phyloP scores from a whole-genome alignment of 192 early-diverging fungal genomes.

The Coemansia sp. region DNA sequence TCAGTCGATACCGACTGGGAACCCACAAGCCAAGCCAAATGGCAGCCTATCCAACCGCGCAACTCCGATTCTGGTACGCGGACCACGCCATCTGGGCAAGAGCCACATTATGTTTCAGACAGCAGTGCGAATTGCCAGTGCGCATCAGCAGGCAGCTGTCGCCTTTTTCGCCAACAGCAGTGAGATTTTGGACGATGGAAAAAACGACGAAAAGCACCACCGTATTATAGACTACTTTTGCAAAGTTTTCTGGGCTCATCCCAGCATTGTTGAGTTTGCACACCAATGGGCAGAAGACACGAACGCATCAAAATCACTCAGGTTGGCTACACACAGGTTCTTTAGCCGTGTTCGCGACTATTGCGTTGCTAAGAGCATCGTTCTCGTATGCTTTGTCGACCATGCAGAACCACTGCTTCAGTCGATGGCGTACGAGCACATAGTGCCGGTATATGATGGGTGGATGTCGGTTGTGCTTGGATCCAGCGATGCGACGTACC shows the following conservation, averaged over 20 bases:
- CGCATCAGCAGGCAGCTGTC: slow-evolving; percentile 9
- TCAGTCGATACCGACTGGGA: not conserved
- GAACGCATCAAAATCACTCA: not conserved
- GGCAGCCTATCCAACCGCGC: not conserved
- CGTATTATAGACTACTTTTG: slow-evolving; percentile 22
- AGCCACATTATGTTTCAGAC: slow-evolving; percentile 34
- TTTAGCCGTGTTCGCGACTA: slow-evolving; percentile 7
- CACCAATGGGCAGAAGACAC: slow-evolving; percentile 15
- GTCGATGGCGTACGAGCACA: not conserved
- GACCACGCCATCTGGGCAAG: slow-evolving; percentile 38
- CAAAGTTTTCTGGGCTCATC: slow-evolving; percentile 13
- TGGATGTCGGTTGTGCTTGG: slow-evolving; percentile 11
- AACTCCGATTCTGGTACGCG: slow-evolving; percentile 4
- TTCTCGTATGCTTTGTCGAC: slow-evolving; percentile 25
- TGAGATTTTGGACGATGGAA: slow-evolving; percentile 11
- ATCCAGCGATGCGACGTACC: not conserved
- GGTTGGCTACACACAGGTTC: slow-evolving; percentile 10
- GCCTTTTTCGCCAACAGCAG: slow-evolving; percentile 13
- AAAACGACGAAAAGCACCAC: slow-evolving; percentile 1
- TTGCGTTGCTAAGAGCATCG: not conserved
- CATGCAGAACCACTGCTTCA: slow-evolving; percentile 12
- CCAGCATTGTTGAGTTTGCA: not conserved
- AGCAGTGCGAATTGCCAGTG: slow-evolving; percentile 17
- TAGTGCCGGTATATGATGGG: slow-evolving; percentile 7
- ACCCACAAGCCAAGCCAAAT: not conserved